Percentiles rank a stretch among this genome's conserved stretches.
phyloP scores from a whole-genome alignment of 176 grass and related monocot species.

The Saccharum officinarum region DNA sequence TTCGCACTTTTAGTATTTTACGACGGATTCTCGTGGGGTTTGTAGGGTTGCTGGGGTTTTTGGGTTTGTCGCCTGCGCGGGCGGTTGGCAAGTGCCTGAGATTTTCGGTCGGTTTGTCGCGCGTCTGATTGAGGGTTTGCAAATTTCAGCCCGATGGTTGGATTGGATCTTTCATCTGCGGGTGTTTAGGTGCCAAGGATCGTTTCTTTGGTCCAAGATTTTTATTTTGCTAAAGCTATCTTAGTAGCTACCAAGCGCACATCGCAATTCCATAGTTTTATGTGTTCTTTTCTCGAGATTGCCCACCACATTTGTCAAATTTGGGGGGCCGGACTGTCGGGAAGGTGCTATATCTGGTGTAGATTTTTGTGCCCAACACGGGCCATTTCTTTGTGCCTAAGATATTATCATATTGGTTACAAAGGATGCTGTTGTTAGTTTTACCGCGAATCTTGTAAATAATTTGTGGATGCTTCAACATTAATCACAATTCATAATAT shows the following conservation, averaged over 20 bases:
- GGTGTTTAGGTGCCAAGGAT: background rate
- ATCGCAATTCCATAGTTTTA: background rate
- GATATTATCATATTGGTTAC: background rate
- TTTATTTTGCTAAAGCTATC: background rate
- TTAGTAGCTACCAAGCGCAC: background rate
- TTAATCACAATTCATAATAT: background rate
- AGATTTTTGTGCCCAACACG: background rate
- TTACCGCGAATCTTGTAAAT: background rate
- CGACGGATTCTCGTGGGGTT: background rate
- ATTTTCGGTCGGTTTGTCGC: background rate
- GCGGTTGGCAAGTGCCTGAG: too few species aligned
- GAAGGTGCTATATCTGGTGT: background rate
- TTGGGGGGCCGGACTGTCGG: background rate
- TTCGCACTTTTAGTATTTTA: background rate
- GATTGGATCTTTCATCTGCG: conserved; percentile 18
- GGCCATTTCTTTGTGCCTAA: background rate
- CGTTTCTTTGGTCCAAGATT: background rate
- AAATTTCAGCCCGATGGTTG: background rate
- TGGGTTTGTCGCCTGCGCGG: background rate
- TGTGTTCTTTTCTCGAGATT: background rate
- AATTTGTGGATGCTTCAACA: conserved; percentile 2
- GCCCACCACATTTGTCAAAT: background rate
- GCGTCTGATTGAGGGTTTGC: background rate
- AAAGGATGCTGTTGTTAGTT: background rate
- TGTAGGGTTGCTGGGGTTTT: background rate